Percentiles rank a stretch among this genome's conserved stretches.
Conservation (phyloP, 106 monocot genomes). For the Platanthera zijinensis region DNA sequence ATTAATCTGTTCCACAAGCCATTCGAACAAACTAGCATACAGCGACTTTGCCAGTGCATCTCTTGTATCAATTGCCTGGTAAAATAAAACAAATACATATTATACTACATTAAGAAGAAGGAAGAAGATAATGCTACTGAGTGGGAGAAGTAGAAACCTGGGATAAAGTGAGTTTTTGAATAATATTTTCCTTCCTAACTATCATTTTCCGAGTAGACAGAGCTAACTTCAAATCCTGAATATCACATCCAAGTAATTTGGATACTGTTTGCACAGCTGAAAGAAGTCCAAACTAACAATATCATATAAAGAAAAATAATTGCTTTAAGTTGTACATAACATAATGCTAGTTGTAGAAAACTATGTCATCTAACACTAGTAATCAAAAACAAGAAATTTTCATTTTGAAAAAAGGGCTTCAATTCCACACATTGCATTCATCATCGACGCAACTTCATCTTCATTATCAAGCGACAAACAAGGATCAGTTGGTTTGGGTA, state of each 20-base stretch:
- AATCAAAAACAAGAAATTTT: not conserved
- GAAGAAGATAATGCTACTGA: not conserved
- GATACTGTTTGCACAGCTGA: constrained; percentile 74
- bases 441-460: not conserved
- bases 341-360: too few relatives aligned
- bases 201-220: constrained; percentile 88
- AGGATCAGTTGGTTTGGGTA: not conserved
- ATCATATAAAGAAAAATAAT: not conserved
- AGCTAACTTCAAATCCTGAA: constrained; percentile 56
- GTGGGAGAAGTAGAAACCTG: constrained; percentile 43
- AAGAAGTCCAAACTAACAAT: constrained; percentile 6
- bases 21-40: constrained; percentile 90
- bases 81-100: constrained; percentile 12
- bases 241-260: constrained; percentile 65
- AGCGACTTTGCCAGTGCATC: constrained; percentile 93
- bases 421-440: not conserved
- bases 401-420: not conserved
- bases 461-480: not conserved
- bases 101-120: not conserved
- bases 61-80: constrained; percentile 85
- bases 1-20: constrained; percentile 95
- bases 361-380: too few relatives aligned
- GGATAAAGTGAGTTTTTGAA: constrained; percentile 87
- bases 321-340: not conserved
- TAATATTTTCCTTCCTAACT: constrained; percentile 71